A percentile compares a stretch with the other conserved stretches of the same genome.
Evolutionary conservation across 495 filamentous ascomycete genomes (phyloP).

Genomic region (Cudoniella acicularis): DNA sequence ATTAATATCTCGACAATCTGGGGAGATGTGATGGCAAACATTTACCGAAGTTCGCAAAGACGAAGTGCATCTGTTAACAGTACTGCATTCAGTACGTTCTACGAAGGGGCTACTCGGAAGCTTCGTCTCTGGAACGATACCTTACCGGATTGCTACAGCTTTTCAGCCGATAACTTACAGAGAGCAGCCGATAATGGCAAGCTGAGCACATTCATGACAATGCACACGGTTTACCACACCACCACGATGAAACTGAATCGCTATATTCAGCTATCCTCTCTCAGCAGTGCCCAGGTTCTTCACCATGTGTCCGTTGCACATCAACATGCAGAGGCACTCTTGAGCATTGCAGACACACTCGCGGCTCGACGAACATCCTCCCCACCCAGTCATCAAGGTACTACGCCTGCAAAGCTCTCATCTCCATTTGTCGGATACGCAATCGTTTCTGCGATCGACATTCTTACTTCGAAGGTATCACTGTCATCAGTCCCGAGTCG

Average conservation of each 20-base stretch:
- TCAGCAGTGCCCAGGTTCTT: constrained; percentile 28
- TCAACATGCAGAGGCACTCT: constrained; percentile 40
- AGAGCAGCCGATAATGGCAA: constrained; percentile 41
- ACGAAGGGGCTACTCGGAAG: constrained; percentile 41
- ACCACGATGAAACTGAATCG: constrained; percentile 60
- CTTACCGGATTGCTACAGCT: constrained; percentile 40
- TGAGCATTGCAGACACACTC: constrained; percentile 29
- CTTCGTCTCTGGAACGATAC: constrained; percentile 49
- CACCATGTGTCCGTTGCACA: constrained; percentile 38
- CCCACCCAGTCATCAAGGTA: constrained; percentile 20
- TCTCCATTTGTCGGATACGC: constrained; percentile 43
- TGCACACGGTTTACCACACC: constrained; percentile 60
- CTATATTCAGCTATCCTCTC: constrained; percentile 42
- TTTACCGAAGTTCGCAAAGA: constrained; percentile 51
- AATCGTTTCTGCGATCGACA: constrained; percentile 44
- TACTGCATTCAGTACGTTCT: constrained; percentile 37
- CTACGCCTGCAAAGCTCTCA: constrained; percentile 28
- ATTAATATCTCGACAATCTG: constrained; percentile 59
- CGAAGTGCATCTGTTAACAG: constrained; percentile 30
- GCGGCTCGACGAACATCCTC: neutral
- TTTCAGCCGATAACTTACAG: constrained; percentile 48
- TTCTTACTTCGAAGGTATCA: constrained; percentile 39
- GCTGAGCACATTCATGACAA: constrained; percentile 50
- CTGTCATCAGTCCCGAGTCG: constrained; percentile 15
- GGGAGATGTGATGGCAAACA: constrained; percentile 58